Conservation (phyloP, 768 basidiomycete genomes). For the Ramaria rubella region DNA sequence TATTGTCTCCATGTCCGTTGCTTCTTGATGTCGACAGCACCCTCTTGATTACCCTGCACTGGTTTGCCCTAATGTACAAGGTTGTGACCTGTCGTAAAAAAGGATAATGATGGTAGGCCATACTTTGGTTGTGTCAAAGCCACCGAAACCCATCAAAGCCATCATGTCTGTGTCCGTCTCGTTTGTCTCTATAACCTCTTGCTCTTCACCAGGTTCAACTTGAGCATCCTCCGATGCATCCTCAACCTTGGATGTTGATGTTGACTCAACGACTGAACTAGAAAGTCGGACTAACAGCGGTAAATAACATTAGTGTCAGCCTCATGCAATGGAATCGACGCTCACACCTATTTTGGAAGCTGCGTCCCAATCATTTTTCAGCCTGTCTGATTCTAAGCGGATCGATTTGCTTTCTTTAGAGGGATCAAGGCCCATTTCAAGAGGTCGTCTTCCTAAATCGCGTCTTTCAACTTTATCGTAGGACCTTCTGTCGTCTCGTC, state of each 20-base stretch:
- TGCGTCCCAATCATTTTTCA: constrained; percentile 15
- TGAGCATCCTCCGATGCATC: constrained; percentile 35
- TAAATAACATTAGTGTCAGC: constrained; percentile 2
- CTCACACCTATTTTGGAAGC: background rate
- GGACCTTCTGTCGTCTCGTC: constrained; percentile 10
- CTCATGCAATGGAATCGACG: background rate
- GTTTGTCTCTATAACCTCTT: constrained; percentile 33
- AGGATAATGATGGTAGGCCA: constrained; percentile 11
- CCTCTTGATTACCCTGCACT: constrained; percentile 80
- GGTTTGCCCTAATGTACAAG: constrained; percentile 53
- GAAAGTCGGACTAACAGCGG: background rate
- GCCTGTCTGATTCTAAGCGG: constrained; percentile 24
- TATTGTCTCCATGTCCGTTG: constrained; percentile 93
- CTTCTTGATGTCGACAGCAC: constrained; percentile 62
- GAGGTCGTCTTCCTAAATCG: constrained; percentile 31
- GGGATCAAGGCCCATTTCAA: constrained; percentile 29
- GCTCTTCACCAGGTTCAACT: constrained; percentile 41
- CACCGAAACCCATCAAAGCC: constrained; percentile 81
- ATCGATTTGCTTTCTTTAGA: constrained; percentile 30
- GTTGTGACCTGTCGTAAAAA: background rate
- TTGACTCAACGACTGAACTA: constrained; percentile 7
- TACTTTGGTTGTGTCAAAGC: constrained; percentile 90
- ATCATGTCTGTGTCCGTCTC: constrained; percentile 79
- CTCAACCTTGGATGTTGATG: constrained; percentile 29
- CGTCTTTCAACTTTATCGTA: constrained; percentile 24